Evolutionary conservation across 116 monocot species (phyloP).

Genomic region (Posidonia oceanica): DNA sequence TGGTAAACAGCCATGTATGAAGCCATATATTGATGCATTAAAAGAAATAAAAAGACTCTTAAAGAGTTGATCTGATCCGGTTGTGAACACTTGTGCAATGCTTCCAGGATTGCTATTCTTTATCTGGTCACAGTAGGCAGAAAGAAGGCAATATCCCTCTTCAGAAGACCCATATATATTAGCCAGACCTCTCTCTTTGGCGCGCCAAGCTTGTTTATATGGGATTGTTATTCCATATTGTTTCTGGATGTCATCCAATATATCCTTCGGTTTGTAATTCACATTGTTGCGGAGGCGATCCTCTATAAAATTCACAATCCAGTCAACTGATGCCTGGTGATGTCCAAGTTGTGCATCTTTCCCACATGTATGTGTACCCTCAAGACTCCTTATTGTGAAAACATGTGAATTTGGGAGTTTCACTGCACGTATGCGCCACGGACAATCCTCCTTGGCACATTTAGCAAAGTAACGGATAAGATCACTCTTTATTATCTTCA

Average conservation of each 20-base stretch:
- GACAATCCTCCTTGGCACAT: slow-evolving; percentile 67
- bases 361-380: slow-evolving; percentile 56
- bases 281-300: slow-evolving; percentile 40
- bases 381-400: slow-evolving; percentile 55
- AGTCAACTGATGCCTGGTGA: slow-evolving; percentile 71
- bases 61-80: slow-evolving; percentile 44
- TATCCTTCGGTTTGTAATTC: slow-evolving; percentile 75
- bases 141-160: slow-evolving; percentile 56
- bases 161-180: slow-evolving; percentile 75
- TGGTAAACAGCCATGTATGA: slow-evolving; percentile 50
- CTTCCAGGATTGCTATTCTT: slow-evolving; percentile 54
- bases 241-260: slow-evolving; percentile 57
- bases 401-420: slow-evolving; percentile 44
- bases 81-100: slow-evolving; percentile 43
- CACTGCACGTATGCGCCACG: slow-evolving; percentile 67
- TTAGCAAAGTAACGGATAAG: slow-evolving; percentile 60
- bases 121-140: slow-evolving; percentile 48
- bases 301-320: slow-evolving; percentile 73
- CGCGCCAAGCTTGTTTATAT: slow-evolving; percentile 81
- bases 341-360: slow-evolving; percentile 54
- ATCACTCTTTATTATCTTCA: slow-evolving; percentile 73
- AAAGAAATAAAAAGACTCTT: slow-evolving; percentile 52
- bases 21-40: slow-evolving; percentile 51
- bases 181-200: slow-evolving; percentile 62
- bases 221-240: slow-evolving; percentile 73